A percentile compares a stretch with the other conserved stretches of the same genome.
phyloP scores from a whole-genome alignment of 345 rosid species.

The Eucalyptus camaldulensis region DNA sequence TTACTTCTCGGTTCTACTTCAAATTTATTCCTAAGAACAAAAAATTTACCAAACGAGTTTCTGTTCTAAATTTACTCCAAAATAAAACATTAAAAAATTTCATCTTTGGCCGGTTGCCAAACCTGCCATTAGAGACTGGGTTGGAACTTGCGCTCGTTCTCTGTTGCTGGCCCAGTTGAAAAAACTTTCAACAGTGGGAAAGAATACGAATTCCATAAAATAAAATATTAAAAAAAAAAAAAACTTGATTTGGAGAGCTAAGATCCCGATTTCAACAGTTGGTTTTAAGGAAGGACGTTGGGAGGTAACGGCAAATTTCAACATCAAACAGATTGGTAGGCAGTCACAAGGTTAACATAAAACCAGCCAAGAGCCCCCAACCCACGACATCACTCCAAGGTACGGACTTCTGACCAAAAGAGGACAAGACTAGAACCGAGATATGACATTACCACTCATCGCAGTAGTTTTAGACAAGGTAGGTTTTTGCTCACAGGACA shows the following conservation, averaged over 20 bases:
- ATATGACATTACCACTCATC: background rate
- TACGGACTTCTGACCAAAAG: background rate
- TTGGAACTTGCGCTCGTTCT: background rate
- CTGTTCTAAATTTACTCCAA: too few relatives aligned
- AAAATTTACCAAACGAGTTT: too few relatives aligned
- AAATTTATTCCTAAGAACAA: too few relatives aligned
- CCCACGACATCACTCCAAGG: background rate
- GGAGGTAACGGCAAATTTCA: background rate
- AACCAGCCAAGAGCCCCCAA: background rate
- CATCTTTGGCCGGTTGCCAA: too few relatives aligned
- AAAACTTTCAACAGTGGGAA: background rate
- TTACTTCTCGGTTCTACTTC: too few relatives aligned
- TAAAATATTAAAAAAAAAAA: too few relatives aligned
- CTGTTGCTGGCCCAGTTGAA: background rate
- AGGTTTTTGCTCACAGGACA: background rate
- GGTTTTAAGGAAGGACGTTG: background rate
- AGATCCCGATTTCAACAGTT: background rate
- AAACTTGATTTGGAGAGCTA: background rate
- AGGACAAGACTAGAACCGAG: background rate
- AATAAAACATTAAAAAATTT: too few relatives aligned
- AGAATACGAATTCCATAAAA: background rate
- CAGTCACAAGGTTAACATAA: background rate
- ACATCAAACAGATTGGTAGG: background rate
- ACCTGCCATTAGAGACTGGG: background rate
- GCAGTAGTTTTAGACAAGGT: background rate